Base-by-base conservation (phyloP, 179 eudicot species). In the Drosera spatulata region DNA sequence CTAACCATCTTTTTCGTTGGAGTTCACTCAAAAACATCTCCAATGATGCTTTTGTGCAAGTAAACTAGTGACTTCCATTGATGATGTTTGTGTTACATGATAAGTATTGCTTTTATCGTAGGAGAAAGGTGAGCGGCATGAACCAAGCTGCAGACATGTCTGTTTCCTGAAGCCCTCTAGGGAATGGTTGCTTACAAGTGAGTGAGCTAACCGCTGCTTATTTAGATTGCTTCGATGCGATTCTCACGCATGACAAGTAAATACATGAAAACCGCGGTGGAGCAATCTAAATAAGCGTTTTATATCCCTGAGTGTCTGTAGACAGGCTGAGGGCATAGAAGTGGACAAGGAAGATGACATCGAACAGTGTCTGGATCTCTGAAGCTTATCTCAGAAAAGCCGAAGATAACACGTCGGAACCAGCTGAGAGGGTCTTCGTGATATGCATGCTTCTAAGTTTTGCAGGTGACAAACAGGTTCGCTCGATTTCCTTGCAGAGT, bases 351-450 rank as follows among this genome's bases (percentile, higher is more conserved):
- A 22, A 22, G 33, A 22, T 22, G 33, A 22, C 33, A 22, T 22
- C 33, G 33, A 22, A 22, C 1, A 22, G 33, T 22, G 33, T 22
- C 33, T 22, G 69, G 68, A 38, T 50, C 64, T 72, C 69, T 51
- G 83, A 80, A 44, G 95, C 98, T 59, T 91, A 88, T 63, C 53
- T 41, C 66, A 79, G 85, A 68, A 82, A 59, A 69, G 61, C 69
- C 55, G 64, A 79, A 12, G 78, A 82, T 43, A 80, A 77, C 69
- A 74, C 77, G 13, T 88, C 95, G 96, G 78, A 51, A 71, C 96
- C 96, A 50, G 96, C 98, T 42, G 63, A 66, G 98, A 80, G 88
- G 74, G 84, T 91, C 47, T 69, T 91, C 71, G 87, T 86, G 54
- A 91, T 86, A 53, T 91, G 96, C 63, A 84, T 86, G 73, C 95